Percentiles rank a stretch among this genome's conserved stretches.
Conservation (phyloP, 2,329 filamentous ascomycete species). For the Claviceps quebecensis region DNA sequence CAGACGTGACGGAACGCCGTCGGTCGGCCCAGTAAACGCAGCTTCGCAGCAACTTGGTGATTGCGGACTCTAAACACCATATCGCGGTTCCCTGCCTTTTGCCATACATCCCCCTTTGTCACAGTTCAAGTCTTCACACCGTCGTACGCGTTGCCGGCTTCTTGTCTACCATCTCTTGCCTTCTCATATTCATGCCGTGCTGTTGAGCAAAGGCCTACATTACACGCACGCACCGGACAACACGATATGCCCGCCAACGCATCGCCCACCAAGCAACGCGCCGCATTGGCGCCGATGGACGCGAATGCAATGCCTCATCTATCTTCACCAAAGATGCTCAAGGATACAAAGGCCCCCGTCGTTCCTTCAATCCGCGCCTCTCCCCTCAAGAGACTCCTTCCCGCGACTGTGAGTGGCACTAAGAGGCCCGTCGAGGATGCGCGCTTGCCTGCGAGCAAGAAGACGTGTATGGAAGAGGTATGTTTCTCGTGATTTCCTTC, state of each 20-base stretch:
- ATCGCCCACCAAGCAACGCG: slow-evolving; percentile 33
- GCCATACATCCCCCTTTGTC: not conserved
- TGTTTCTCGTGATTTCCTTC: slow-evolving; percentile 1
- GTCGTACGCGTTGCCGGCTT: not conserved
- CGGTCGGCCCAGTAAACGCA: not conserved
- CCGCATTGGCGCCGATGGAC: slow-evolving; percentile 32
- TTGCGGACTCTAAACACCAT: not conserved
- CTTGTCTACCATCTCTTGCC: not conserved
- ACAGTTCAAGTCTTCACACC: not conserved
- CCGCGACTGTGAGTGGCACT: slow-evolving; percentile 9
- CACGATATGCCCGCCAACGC: not conserved
- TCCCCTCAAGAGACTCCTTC: slow-evolving; percentile 6
- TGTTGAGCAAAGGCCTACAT: not conserved
- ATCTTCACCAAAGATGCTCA: slow-evolving; percentile 9
- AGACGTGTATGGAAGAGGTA: slow-evolving; percentile 21
- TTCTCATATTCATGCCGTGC: not conserved
- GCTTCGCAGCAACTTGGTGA: not conserved
- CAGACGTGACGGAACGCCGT: not conserved
- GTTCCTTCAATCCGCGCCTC: slow-evolving; percentile 4
- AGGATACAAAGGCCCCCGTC: slow-evolving; percentile 2
- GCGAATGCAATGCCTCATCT: slow-evolving; percentile 26
- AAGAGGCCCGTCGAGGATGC: slow-evolving; percentile 13
- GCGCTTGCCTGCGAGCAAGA: slow-evolving; percentile 16
- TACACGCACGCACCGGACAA: not conserved
- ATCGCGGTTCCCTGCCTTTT: not conserved